phyloP scores from a whole-genome alignment of 495 filamentous ascomycete genomes.

The Aspergillus cavernicola region DNA sequence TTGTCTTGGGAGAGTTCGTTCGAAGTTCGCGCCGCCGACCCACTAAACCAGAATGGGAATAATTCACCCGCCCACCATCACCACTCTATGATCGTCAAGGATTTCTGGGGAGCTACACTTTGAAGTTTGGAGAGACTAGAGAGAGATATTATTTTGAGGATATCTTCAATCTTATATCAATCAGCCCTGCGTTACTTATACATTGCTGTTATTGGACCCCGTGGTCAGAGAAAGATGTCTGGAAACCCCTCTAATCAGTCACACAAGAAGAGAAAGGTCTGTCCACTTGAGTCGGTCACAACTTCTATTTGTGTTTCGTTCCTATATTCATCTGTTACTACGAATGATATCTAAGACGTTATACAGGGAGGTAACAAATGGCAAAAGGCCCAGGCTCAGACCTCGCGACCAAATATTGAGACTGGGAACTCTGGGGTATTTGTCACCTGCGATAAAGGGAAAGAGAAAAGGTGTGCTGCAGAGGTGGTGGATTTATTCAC shows the following conservation, averaged over 20 bases:
- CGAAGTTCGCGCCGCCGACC: background rate
- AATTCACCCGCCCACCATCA: background rate
- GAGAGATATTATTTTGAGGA: no score
- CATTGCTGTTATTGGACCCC: no score
- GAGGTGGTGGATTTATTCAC: slow-evolving; percentile 74
- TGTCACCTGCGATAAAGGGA: slow-evolving; percentile 78
- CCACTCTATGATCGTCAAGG: slow-evolving; percentile 1
- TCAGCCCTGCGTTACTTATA: no score
- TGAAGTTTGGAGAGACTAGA: background rate
- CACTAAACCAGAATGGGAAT: slow-evolving; percentile 3
- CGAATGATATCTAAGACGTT: slow-evolving; percentile 10
- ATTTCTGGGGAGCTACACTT: slow-evolving; percentile 6
- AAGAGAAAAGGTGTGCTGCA: slow-evolving; percentile 70
- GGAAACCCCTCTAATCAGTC: slow-evolving; percentile 20
- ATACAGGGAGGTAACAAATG: slow-evolving; percentile 29
- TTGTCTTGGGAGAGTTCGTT: background rate
- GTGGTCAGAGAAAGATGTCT: slow-evolving; percentile 34
- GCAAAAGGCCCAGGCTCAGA: slow-evolving; percentile 27
- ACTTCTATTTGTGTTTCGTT: background rate
- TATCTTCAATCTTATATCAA: no score
- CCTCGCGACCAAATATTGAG: slow-evolving; percentile 46
- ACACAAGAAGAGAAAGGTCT: slow-evolving; percentile 38
- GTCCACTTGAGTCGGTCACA: slow-evolving; percentile 3
- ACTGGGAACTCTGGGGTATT: slow-evolving; percentile 83
- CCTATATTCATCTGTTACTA: background rate